Conservation (phyloP, 129 eudicot species). For the Arctium lappa region DNA sequence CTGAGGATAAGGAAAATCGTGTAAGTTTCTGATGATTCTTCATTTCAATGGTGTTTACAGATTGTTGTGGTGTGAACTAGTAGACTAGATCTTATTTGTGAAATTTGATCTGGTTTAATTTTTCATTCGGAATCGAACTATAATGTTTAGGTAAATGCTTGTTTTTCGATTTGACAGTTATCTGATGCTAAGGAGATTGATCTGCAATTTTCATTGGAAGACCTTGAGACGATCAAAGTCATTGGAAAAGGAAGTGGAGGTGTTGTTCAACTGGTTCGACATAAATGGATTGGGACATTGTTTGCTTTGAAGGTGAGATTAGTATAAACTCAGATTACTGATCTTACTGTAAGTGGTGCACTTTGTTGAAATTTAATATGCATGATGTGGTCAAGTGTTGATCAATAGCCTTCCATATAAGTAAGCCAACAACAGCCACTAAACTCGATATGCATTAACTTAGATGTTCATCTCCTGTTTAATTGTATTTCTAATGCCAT, state of each 20-base stretch:
- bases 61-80: not conserved
- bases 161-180: slow-evolving; percentile 39
- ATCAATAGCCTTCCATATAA: not conserved
- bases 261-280: slow-evolving; percentile 95
- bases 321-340: not conserved
- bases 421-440: not conserved
- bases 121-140: not conserved
- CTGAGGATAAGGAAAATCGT: slow-evolving; percentile 54
- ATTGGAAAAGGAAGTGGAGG: slow-evolving; percentile 99
- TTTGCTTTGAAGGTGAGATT: slow-evolving; percentile 90
- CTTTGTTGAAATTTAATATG: too few species aligned
- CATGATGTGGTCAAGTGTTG: not conserved
- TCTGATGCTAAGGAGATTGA: slow-evolving; percentile 68
- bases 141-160: not conserved
- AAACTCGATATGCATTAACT: not conserved
- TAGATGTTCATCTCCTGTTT: not conserved
- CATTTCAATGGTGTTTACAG: not conserved
- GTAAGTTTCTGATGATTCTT: slow-evolving; percentile 36
- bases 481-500: not conserved
- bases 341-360: too few species aligned
- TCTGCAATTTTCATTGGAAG: slow-evolving; percentile 85
- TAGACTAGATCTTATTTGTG: not conserved
- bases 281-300: slow-evolving; percentile 89
- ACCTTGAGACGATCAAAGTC: slow-evolving; percentile 91
- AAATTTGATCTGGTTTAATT: not conserved